Base-by-base conservation (phyloP, 2,329 filamentous ascomycete species). In the Juglanconis oblonga region DNA sequence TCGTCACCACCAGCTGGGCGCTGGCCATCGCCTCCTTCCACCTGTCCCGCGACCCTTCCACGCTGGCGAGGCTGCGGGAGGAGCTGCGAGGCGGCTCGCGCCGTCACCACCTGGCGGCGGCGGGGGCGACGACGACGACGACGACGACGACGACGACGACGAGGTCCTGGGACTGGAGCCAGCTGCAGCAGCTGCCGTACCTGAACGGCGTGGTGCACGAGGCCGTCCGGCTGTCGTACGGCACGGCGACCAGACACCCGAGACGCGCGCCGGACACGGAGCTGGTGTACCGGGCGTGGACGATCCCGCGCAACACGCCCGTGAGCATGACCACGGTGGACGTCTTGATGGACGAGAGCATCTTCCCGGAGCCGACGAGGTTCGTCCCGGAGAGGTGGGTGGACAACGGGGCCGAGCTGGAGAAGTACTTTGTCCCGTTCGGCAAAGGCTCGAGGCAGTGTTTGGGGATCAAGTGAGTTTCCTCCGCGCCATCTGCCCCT, bases 191-290 rank as follows among this genome's bases (percentile, higher is more conserved):
- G 56, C 61, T 73, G 29, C 68, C 68, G 1, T 81, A 79, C 63
- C 70, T 81, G 5, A 71, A 73, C 8, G 76, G 77, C 0, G 73
- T 79, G 1, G 67, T 82, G 17, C 74, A 72, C 35, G 79, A 83
- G 64, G 72, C 74, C 1, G 68, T 80, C 65, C 73, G 80, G 1
- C 61, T 81, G 0, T 76, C 81, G 55, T 77, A 81, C 13, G 76
- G 76, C 11, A 74, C 80, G 2, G 78, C 76, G n/a, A 33, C 29
- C 14, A n/a, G 36, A 17, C 52, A 54, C 11, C 52, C 44, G 29
- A 74, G 79, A 55, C 68, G 77, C 4, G 79, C 78, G 50, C 76
- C 77, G 1, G 73, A 70, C 0, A 73, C 77, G 52, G 76, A 79
- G 3, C 65, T 74, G 24, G 60, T 68, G 42, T 76, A 77, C 1